Evolutionary conservation across 306 rosid species (phyloP), one percentile per base, ranked within the genome.

Genomic region (Begonia peltatifolia): DNA sequence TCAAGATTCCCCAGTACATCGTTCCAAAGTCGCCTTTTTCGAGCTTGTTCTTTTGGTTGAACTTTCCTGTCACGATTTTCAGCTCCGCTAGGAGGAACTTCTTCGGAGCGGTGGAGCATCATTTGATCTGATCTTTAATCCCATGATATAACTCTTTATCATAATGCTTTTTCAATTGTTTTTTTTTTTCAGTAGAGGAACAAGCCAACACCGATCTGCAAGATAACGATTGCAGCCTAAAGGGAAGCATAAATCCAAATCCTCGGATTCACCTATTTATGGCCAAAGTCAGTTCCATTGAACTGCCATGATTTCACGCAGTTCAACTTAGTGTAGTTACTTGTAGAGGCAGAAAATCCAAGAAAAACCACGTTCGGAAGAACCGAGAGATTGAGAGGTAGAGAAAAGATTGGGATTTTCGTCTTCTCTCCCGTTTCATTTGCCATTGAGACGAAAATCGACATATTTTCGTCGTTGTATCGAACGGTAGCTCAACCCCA

Each of bases 1-100:
- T 77, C 14, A 80, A 50, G 12, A 56, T 1, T 41, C 96, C 96
- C 46, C 63, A 80, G 16, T 75, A 87, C 3, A 87, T 94, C 0
- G 84, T 87, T 62, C 96, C 96, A 49, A 83, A 87, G 0, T 94
- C 96, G 0, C 96, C 96, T 72, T 70, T 47, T 7, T 94, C 94
- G 0, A 87, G 96, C 65, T 73, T 71, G 71, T 78, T 76, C 11
- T 74, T 84, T 11, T 17, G 80, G 65, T 62, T 69, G 58, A 87
- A 87, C 57, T 74, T 73, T 30, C 58, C 60, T 2, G 96, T 87
- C 16, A 90, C 84, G 41, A 50, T 74, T 63, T 46, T 67, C 0
- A 87, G 71, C 52, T 80, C 83, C 42, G 16, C 49, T 0, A 87
- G 58, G 36, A 11, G 5, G 47, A 76, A 87, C 53, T 80, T 80